phyloP scores from a whole-genome alignment of 192 early-diverging fungal genomes.

The Coemansia sp. region DNA sequence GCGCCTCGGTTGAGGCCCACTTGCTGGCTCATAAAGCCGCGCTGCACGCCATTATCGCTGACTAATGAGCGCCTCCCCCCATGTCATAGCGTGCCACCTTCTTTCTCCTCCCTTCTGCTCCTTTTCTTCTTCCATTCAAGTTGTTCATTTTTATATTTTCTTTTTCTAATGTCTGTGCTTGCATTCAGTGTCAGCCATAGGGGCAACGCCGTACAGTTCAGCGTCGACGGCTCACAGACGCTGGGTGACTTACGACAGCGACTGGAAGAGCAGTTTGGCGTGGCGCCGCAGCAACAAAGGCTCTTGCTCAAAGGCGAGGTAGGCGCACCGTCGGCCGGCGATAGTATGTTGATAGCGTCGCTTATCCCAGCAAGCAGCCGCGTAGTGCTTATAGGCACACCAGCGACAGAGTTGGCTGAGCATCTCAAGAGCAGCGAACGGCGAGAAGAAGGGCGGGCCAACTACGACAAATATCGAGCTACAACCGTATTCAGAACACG shows the following conservation, averaged over 20 bases:
- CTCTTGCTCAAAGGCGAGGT: constrained; percentile 30
- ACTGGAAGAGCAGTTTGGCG: constrained; percentile 22
- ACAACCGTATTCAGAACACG: constrained; percentile 5
- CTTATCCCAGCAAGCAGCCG: constrained; percentile 12
- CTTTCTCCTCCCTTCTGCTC: background rate
- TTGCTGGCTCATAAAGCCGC: constrained; percentile 39
- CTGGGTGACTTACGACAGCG: constrained; percentile 24
- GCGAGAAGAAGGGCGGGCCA: constrained; percentile 20
- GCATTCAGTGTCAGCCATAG: constrained; percentile 26
- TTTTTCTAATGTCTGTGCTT: background rate
- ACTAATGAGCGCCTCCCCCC: background rate
- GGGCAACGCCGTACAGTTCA: constrained; percentile 12
- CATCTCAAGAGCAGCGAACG: constrained; percentile 2
- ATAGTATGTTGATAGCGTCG: background rate
- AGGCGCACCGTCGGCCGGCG: background rate
- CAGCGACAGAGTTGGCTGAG: constrained; percentile 10
- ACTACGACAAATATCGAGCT: constrained; percentile 20
- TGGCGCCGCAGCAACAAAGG: constrained; percentile 26
- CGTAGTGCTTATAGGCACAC: constrained; percentile 37
- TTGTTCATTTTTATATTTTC: background rate
- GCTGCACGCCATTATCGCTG: constrained; percentile 31
- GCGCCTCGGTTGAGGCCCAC: constrained; percentile 1
- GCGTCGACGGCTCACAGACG: constrained; percentile 2
- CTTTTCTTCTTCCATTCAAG: background rate
- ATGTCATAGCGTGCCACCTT: background rate